These are phyloP conservation scores for Teunomyces stri DNA, from an alignment of 805 yeast genomes.

Conservation along the genomic window DNA sequence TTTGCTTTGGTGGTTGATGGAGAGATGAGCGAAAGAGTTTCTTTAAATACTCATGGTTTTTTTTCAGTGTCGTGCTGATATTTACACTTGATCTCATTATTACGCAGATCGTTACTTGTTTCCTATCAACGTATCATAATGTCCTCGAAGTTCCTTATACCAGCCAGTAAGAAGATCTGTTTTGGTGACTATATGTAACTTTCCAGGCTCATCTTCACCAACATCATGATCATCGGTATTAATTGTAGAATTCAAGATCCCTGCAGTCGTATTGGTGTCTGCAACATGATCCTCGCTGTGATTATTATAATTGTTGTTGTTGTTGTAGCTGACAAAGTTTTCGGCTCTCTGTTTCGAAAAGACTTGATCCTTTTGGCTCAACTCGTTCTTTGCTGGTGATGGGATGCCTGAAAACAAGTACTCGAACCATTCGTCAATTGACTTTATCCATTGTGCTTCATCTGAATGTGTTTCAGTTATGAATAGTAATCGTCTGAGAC, in stretches of 20 bases:
- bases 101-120: conserved; percentile 2
- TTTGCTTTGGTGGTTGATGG: background rate
- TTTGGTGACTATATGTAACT: conserved; percentile 10
- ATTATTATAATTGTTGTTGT: background rate
- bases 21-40: background rate
- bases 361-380: conserved; percentile 37
- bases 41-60: background rate
- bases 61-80: background rate
- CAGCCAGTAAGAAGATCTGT: conserved; percentile 13
- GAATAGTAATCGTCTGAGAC: conserved; percentile 9
- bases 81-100: background rate
- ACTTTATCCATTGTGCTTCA: conserved; percentile 6
- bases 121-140: conserved; percentile 7
- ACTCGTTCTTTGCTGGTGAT: conserved; percentile 18
- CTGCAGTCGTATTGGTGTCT: conserved; percentile 9
- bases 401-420: conserved; percentile 29
- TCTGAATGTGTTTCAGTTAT: conserved; percentile 5
- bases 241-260: conserved; percentile 12
- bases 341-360: conserved; percentile 32
- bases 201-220: conserved; percentile 18
- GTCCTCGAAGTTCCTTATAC: conserved; percentile 12
- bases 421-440: conserved; percentile 17
- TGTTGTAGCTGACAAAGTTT: conserved; percentile 3
- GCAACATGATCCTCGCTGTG: conserved; percentile 6
- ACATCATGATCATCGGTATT: conserved; percentile 4